These are phyloP conservation scores for Phytophthora quininea DNA, from an alignment of 352 stramenopile species.

Conservation along the genomic window DNA sequence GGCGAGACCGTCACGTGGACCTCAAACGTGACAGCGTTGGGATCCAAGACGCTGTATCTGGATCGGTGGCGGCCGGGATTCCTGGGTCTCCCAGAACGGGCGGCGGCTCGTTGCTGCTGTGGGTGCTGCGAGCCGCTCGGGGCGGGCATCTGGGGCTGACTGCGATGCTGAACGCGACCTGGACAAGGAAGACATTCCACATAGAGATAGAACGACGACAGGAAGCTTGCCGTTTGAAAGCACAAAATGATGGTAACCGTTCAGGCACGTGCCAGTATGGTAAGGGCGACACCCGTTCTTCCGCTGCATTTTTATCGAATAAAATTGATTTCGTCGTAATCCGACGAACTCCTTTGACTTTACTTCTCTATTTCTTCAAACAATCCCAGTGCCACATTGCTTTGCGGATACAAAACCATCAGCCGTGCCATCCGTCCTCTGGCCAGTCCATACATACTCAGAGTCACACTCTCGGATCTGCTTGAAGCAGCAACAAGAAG, in stretches of 20 bases:
- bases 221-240: not conserved
- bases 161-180: conserved; percentile 24
- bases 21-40: conserved; percentile 20
- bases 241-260: not conserved
- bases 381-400: too few species aligned
- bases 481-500: conserved; percentile 39
- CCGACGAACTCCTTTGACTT: not conserved
- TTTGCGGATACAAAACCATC: not conserved
- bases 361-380: not conserved
- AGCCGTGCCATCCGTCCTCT: conserved; percentile 17
- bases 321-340: not conserved
- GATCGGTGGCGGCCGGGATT: conserved; percentile 41
- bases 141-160: conserved; percentile 22
- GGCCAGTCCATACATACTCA: not conserved
- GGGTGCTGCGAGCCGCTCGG: conserved; percentile 25
- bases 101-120: conserved; percentile 37
- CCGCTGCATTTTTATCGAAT: not conserved
- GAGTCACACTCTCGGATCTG: conserved; percentile 28
- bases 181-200: not conserved
- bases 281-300: not conserved
- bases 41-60: conserved; percentile 41
- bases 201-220: not conserved
- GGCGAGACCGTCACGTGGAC: conserved; percentile 30
- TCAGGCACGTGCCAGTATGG: not conserved
- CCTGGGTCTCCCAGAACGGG: conserved; percentile 27